These are phyloP conservation scores for Coemansia sp. DNA, from an alignment of 192 early-diverging fungal genomes.

Conservation along the genomic window DNA sequence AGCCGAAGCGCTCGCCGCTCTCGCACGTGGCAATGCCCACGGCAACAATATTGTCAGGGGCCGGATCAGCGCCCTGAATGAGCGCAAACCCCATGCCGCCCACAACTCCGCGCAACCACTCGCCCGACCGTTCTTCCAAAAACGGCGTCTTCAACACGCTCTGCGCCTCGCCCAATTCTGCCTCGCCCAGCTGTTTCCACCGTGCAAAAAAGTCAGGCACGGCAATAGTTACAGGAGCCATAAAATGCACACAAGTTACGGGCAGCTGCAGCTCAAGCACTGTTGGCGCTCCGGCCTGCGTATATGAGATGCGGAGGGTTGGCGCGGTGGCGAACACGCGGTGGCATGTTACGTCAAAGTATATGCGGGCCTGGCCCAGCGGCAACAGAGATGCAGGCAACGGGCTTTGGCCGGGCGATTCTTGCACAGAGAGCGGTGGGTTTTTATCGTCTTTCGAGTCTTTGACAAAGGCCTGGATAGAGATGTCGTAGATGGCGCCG, in stretches of 20 bases:
- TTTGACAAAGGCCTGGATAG: constrained; percentile 60
- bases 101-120: constrained; percentile 60
- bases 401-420: constrained; percentile 63
- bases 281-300: constrained; percentile 55
- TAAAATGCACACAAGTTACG: constrained; percentile 80
- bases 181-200: constrained; percentile 95
- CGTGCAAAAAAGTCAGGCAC: constrained; percentile 81
- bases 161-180: constrained; percentile 73
- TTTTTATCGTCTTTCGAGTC: constrained; percentile 20
- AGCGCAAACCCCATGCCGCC: constrained; percentile 72
- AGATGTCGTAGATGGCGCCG: constrained; percentile 63
- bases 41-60: constrained; percentile 83
- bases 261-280: constrained; percentile 74
- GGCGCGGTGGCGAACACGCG: constrained; percentile 63
- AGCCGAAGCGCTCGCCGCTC: constrained; percentile 81
- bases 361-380: constrained; percentile 45
- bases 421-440: constrained; percentile 49
- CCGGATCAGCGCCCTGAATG: constrained; percentile 83
- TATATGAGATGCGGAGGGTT: constrained; percentile 68
- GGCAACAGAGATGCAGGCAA: constrained; percentile 77
- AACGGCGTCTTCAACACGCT: constrained; percentile 38
- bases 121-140: constrained; percentile 49
- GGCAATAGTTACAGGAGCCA: constrained; percentile 75
- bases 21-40: constrained; percentile 83
- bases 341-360: constrained; percentile 78